phyloP scores from a whole-genome alignment of 805 yeast genomes.

The Yarrowia phangngaensis region DNA sequence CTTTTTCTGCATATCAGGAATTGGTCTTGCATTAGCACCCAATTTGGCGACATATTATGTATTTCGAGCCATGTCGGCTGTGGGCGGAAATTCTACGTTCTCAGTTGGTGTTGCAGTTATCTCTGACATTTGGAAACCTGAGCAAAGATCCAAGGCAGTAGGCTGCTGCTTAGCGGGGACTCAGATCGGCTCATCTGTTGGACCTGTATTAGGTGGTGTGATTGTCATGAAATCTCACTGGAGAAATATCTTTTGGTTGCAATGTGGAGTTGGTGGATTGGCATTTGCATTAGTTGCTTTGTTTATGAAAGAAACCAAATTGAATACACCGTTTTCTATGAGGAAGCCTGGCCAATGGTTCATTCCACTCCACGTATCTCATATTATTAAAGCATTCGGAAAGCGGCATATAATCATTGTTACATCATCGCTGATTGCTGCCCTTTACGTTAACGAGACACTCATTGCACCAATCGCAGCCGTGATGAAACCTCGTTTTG shows the following conservation, averaged over 20 bases:
- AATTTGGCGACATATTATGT: slow-evolving; percentile 54
- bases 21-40: slow-evolving; percentile 47
- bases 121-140: slow-evolving; percentile 51
- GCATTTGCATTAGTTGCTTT: slow-evolving; percentile 42
- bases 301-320: slow-evolving; percentile 42
- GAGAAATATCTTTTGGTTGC: slow-evolving; percentile 52
- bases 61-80: slow-evolving; percentile 48
- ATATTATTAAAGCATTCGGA: slow-evolving; percentile 3
- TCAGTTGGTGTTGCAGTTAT: slow-evolving; percentile 51
- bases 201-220: slow-evolving; percentile 53
- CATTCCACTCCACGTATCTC: background rate
- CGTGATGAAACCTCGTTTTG: slow-evolving; percentile 54
- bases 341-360: slow-evolving; percentile 7
- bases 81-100: slow-evolving; percentile 55
- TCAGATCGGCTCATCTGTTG: slow-evolving; percentile 53
- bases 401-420: slow-evolving; percentile 33
- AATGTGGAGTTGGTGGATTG: slow-evolving; percentile 45
- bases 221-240: slow-evolving; percentile 50
- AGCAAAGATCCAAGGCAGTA: slow-evolving; percentile 51
- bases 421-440: slow-evolving; percentile 44
- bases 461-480: slow-evolving; percentile 54
- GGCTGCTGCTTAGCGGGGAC: slow-evolving; percentile 49
- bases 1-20: slow-evolving; percentile 35
- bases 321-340: background rate
- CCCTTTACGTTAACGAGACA: slow-evolving; percentile 44